Base-by-base conservation (phyloP, 139 green algal genomes). In the Volvox africanus region DNA sequence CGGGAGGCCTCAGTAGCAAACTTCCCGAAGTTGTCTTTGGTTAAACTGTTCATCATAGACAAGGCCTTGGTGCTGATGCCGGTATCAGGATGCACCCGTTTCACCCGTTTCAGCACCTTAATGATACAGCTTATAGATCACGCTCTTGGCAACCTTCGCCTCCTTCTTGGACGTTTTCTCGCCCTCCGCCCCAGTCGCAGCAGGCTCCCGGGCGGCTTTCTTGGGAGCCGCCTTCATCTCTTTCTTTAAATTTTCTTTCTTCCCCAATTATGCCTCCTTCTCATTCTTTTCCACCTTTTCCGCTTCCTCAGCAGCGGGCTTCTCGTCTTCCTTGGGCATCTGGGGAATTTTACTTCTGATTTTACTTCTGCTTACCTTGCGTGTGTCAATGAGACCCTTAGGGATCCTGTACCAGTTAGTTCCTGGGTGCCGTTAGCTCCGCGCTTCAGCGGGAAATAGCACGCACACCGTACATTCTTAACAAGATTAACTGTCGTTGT, bases 51-150 rank as follows among this genome's bases (percentile, higher is more conserved):
- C 94, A 99, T 98, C 95, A 99, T 99, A 80, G 93, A 97, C 96
- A 99, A 99, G 82, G 98, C 98, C 97, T 99, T 99, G 94, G 93
- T 97, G 94, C 93, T 97, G 93, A 99, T 99, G 89, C 97, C 97
- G 81, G 97, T 99, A 94, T 99, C 98, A 68, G 98, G 98, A 96
- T 99, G 98, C 92, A 99, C 97, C 92, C 93, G 89, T 81, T 94
- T 98, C 92, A 99, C 97, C 92, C 93, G 89, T 81, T 94, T 98
- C 33, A 97, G 93, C 84, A 99, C 97, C 96, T 99, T 99, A 96
- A 99, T 99, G 94, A 99, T 99, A 96, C 99, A 99, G 98, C 96
- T 99, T 99, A 97, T 98, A 99, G 82, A 96, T 98, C 95, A 99
- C 97, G 93, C 11, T 19, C 50, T 71, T 55, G 28, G 50, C 12